phyloP scores from a whole-genome alignment of 108 stramenopile species.

The Parmales sp. region DNA sequence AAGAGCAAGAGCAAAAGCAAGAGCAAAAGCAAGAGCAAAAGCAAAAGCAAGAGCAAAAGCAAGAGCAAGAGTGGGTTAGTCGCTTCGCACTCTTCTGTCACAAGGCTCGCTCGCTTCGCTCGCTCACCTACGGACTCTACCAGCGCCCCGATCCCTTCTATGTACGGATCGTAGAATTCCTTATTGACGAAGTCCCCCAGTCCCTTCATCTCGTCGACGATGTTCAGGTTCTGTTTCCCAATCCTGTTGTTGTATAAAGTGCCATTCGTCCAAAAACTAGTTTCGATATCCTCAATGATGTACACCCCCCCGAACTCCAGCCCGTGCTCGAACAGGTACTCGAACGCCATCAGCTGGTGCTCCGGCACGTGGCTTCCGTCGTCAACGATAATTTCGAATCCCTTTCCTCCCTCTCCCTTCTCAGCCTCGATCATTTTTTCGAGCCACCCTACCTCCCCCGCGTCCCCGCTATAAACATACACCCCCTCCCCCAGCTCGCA shows the following conservation, averaged over 20 bases:
- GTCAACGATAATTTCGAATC: constrained; percentile 17
- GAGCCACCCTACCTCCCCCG: not conserved
- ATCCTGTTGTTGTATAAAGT: constrained; percentile 10
- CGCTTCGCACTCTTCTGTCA: no score
- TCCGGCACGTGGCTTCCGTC: constrained; percentile 21
- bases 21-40: no score
- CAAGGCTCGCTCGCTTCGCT: no score
- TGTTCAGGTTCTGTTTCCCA: not conserved
- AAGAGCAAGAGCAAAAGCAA: no score
- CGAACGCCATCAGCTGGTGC: constrained; percentile 14
- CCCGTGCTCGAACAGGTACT: constrained; percentile 3
- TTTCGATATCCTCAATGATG: constrained; percentile 24
- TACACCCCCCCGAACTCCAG: constrained; percentile 16
- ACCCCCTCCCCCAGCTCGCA: not conserved
- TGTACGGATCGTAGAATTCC: not conserved
- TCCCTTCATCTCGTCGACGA: constrained; percentile 13
- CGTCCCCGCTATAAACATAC: not conserved
- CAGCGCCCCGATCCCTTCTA: not conserved
- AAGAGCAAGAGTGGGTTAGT: no score
- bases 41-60: no score
- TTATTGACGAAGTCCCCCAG: constrained; percentile 3
- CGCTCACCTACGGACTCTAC: not conserved
- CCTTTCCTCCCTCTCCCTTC: not conserved
- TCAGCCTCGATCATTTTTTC: not conserved
- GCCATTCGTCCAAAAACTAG: constrained; percentile 15